A percentile compares a stretch with the other conserved stretches of the same genome.
phyloP scores from a whole-genome alignment of 768 basidiomycete genomes.

The Rhodotorula diobovata region DNA sequence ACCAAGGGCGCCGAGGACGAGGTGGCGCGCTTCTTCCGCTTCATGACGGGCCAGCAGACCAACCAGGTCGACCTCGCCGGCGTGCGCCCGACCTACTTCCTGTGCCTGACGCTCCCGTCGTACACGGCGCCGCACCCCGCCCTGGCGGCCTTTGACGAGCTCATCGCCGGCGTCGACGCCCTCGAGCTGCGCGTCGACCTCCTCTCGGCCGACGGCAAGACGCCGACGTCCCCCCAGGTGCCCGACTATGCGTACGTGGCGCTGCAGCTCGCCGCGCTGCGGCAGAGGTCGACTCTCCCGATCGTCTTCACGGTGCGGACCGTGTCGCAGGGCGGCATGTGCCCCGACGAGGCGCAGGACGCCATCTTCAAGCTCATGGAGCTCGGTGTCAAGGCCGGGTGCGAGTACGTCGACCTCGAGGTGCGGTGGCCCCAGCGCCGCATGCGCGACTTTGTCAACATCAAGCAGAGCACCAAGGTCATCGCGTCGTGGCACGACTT shows the following conservation, averaged over 20 bases:
- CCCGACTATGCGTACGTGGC: slow-evolving; percentile 70
- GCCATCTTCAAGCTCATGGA: slow-evolving; percentile 70
- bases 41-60: slow-evolving; percentile 67
- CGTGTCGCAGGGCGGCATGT: slow-evolving; percentile 79
- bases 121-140: slow-evolving; percentile 50
- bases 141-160: slow-evolving; percentile 62
- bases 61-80: slow-evolving; percentile 52
- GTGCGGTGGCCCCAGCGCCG: slow-evolving; percentile 64
- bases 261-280: slow-evolving; percentile 71
- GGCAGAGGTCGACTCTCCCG: slow-evolving; percentile 71
- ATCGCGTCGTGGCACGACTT: slow-evolving; percentile 96
- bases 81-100: slow-evolving; percentile 77
- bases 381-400: slow-evolving; percentile 72
- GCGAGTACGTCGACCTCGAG: slow-evolving; percentile 92
- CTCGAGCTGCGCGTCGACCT: slow-evolving; percentile 92
- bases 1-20: slow-evolving; percentile 53
- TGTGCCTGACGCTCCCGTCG: slow-evolving; percentile 82
- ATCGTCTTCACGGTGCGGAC: slow-evolving; percentile 90
- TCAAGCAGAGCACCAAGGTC: slow-evolving; percentile 70
- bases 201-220: slow-evolving; percentile 55
- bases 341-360: slow-evolving; percentile 70
- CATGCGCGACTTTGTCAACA: slow-evolving; percentile 58
- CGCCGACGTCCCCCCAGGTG: slow-evolving; percentile 55
- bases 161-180: slow-evolving; percentile 81
- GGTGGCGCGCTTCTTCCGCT: slow-evolving; percentile 77